Evolutionary conservation across 2,329 filamentous ascomycete species (phyloP), one percentile per base, ranked within the genome.

Genomic region (Pseudocercospora musae): DNA sequence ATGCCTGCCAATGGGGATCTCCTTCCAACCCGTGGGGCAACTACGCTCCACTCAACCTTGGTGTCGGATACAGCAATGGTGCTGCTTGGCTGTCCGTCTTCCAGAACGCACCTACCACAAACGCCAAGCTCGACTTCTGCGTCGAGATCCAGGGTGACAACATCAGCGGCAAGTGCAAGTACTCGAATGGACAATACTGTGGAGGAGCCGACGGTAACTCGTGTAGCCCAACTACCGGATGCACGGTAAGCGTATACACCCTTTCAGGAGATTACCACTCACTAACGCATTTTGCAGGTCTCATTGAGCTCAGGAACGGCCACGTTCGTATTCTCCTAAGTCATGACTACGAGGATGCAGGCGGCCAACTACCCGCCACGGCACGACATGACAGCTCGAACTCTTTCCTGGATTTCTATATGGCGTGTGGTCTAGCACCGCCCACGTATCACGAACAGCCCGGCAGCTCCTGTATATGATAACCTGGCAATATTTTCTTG

Each of bases 31-130:
- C 82, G 66, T 76, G 82, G 61, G 87, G 95, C 68, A 97, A 99
- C 85, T 96, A 85, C 84, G 89, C 95, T 53, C 93, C 95, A 29
- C 80, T 92, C 71, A 94, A 93, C 80, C 80, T 96, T 58, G 94
- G 94, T 76, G 88, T 92, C 64, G 92, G 93, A 65, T 85, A 86
- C 77, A 85, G 83, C 74, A 76, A 83, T 71, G 87, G 89, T 73
- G 79, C 78, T 66, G 95, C 89, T 46, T 98, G 86, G 81, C 80
- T 96, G 63, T 92, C 91, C 55, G 86, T 97, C 76, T 92, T 94
- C 84, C 87, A 88, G 75, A 97, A 98, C 81, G 73, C 79, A 64
- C 92, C 92, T 4, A 96, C 90, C 60, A 91, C 86, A 70, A 75
- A 77, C 18, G 87, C 86, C 40, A 77, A 80, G 65, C 87, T 96